Conservation (phyloP, 345 rosid genomes). For the Populus tremula region DNA sequence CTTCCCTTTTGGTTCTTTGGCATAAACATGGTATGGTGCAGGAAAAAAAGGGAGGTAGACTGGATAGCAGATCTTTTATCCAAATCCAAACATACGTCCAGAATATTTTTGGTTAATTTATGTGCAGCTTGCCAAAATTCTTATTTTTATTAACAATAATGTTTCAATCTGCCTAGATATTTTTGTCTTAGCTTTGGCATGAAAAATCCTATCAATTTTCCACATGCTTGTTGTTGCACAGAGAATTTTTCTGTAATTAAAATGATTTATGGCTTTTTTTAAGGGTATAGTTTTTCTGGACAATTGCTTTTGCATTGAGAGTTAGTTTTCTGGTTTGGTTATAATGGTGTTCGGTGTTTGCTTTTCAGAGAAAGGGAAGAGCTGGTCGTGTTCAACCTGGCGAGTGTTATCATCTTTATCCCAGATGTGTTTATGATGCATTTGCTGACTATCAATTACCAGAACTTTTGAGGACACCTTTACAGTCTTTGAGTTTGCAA, state of each 20-base stretch:
- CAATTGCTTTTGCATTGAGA: neutral
- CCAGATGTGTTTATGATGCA: conserved; percentile 80
- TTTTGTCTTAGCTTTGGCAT: neutral
- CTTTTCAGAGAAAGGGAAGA: conserved; percentile 84
- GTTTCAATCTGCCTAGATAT: conserved; percentile 5
- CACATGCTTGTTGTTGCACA: conserved; percentile 2
- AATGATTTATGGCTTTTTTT: neutral
- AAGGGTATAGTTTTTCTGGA: no score
- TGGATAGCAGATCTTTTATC: neutral
- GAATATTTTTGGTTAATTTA: no score
- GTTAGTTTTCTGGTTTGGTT: neutral
- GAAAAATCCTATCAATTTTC: neutral
- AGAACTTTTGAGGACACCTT: conserved; percentile 90
- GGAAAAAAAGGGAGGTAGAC: neutral
- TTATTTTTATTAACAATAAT: neutral
- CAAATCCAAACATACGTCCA: no score
- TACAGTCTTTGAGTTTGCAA: conserved; percentile 94
- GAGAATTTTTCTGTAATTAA: neutral
- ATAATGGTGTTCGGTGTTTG: conserved; percentile 1
- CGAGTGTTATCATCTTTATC: conserved; percentile 95
- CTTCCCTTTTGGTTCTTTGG: neutral
- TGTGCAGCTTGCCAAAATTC: no score
- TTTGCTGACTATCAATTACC: conserved; percentile 91
- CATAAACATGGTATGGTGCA: neutral
- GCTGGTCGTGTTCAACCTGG: conserved; percentile 99